Evolutionary conservation across 805 yeast species (phyloP).

Genomic region (Saccharomycopsis sp.): DNA sequence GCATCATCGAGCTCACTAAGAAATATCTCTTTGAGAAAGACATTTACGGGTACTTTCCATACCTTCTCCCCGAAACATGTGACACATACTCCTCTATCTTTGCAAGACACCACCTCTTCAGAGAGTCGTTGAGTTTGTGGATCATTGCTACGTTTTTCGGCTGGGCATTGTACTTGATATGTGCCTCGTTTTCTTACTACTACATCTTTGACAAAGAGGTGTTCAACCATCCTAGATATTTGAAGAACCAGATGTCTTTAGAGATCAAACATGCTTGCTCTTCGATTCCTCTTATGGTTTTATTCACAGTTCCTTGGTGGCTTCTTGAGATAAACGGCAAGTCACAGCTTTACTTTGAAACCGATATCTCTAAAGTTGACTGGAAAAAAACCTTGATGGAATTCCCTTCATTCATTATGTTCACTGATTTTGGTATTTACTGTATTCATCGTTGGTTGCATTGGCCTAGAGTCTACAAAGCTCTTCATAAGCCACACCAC

Average conservation of each 20-base stretch:
- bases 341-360: conserved; percentile 67
- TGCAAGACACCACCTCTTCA: conserved; percentile 61
- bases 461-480: conserved; percentile 84
- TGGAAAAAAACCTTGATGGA: conserved; percentile 60
- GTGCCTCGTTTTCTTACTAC: conserved; percentile 70
- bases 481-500: conserved; percentile 94
- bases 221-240: conserved; percentile 91
- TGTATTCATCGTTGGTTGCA: conserved; percentile 89
- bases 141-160: conserved; percentile 76
- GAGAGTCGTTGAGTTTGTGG: conserved; percentile 66
- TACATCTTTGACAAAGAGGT: conserved; percentile 82
- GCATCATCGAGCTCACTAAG: conserved; percentile 10
- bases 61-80: conserved; percentile 47
- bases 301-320: conserved; percentile 86
- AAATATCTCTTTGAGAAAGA: conserved; percentile 28
- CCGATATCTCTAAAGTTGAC: conserved; percentile 60
- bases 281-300: conserved; percentile 87
- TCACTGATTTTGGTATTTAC: conserved; percentile 91
- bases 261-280: conserved; percentile 74
- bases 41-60: conserved; percentile 57
- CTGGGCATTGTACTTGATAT: conserved; percentile 67
- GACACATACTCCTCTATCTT: conserved; percentile 62
- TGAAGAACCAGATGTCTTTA: conserved; percentile 84
- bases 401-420: conserved; percentile 73
- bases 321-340: conserved; percentile 75